These are phyloP conservation scores for Wilcoxina mikolae DNA, from an alignment of 495 filamentous ascomycete genomes.

Conservation along the genomic window DNA sequence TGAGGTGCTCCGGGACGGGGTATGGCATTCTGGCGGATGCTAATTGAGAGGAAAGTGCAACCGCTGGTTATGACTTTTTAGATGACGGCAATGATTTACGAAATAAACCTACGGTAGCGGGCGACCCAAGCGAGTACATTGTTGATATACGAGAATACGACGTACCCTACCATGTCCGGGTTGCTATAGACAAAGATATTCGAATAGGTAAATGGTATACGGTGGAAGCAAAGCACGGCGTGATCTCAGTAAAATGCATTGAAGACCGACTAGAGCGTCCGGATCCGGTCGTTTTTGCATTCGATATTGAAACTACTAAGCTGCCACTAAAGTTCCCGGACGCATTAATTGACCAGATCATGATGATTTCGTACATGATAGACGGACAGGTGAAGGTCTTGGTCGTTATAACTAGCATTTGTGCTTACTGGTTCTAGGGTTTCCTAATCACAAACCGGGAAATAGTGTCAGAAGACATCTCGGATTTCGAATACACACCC, in stretches of 20 bases:
- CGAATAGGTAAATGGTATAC: slow-evolving; percentile 95
- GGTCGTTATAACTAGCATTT: background rate
- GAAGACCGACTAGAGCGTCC: slow-evolving; percentile 78
- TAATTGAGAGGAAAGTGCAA: slow-evolving; percentile 3
- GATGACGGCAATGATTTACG: slow-evolving; percentile 80
- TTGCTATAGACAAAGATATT: slow-evolving; percentile 94
- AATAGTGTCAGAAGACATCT: slow-evolving; percentile 93
- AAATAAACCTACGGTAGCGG: slow-evolving; percentile 51
- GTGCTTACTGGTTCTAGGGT: slow-evolving; percentile 33
- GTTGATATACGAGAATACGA: slow-evolving; percentile 98
- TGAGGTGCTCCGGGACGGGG: slow-evolving; percentile 32
- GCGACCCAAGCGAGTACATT: slow-evolving; percentile 91
- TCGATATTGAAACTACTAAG: slow-evolving; percentile 97
- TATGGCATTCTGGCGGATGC: background rate
- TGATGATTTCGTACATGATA: slow-evolving; percentile 99
- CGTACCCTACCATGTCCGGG: slow-evolving; percentile 97
- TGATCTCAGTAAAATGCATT: slow-evolving; percentile 63
- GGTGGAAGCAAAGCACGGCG: slow-evolving; percentile 84
- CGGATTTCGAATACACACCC: slow-evolving; percentile 96
- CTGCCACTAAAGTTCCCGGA: slow-evolving; percentile 97
- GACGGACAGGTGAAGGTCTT: slow-evolving; percentile 52
- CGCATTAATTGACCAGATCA: slow-evolving; percentile 84
- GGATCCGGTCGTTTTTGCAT: slow-evolving; percentile 92
- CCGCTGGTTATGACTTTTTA: slow-evolving; percentile 56
- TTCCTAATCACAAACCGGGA: slow-evolving; percentile 97